Evolutionary conservation across 768 basidiomycete genomes (phyloP).

Genomic region (Phaeotremella fagi): DNA sequence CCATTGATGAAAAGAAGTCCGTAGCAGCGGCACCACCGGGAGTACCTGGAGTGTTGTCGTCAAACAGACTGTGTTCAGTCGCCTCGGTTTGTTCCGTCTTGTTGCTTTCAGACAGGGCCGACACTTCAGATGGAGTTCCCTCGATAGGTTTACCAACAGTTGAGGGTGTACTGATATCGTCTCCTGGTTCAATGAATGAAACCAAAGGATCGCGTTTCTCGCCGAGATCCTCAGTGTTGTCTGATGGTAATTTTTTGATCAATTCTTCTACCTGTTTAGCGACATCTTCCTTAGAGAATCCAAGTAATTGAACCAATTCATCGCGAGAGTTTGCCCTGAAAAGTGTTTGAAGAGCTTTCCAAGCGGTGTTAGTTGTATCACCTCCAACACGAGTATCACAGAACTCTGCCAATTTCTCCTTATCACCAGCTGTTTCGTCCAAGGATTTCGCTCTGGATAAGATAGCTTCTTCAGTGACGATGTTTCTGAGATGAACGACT

Average conservation of each 20-base stretch:
- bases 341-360: conserved; percentile 72
- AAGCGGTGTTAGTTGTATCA: conserved; percentile 55
- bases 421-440: conserved; percentile 57
- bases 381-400: conserved; percentile 54
- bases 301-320: conserved; percentile 81
- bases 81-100: conserved; percentile 55
- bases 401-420: conserved; percentile 59
- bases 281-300: conserved; percentile 85
- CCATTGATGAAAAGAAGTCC: conserved; percentile 84
- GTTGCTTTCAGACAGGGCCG: conserved; percentile 57
- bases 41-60: conserved; percentile 62
- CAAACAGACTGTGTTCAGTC: conserved; percentile 81
- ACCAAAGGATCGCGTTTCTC: not conserved
- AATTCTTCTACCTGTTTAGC: conserved; percentile 73
- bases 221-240: not conserved
- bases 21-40: conserved; percentile 60
- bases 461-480: conserved; percentile 70
- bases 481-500: conserved; percentile 69
- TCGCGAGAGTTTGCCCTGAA: conserved; percentile 86
- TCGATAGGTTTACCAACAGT: conserved; percentile 54
- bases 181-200: conserved; percentile 42
- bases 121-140: conserved; percentile 70
- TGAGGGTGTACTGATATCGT: conserved; percentile 42
- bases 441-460: conserved; percentile 69
- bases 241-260: conserved; percentile 55